A percentile compares a stretch with the other conserved stretches of the same genome.
phyloP scores from a whole-genome alignment of 2,329 filamentous ascomycete species.

The Phyllosticta capitalensis region DNA sequence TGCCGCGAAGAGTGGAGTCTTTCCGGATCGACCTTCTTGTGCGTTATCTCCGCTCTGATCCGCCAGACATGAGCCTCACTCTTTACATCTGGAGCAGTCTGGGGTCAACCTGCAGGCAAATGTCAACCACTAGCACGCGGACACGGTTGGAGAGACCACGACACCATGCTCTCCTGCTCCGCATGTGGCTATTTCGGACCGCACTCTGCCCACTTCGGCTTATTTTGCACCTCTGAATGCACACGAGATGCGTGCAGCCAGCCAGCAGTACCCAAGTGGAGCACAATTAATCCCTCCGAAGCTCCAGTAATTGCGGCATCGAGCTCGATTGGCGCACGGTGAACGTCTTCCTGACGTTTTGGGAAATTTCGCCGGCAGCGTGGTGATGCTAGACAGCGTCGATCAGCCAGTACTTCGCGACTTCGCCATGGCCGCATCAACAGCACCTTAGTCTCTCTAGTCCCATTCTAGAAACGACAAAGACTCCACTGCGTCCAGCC shows the following conservation, averaged over 20 bases:
- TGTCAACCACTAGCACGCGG: not conserved
- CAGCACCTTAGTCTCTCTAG: not conserved
- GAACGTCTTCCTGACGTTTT: not conserved
- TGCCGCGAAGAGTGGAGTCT: too few relatives aligned
- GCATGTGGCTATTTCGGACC: not conserved
- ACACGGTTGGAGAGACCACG: not conserved
- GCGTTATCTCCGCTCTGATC: not conserved
- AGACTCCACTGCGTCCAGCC: not conserved
- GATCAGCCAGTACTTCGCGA: not conserved
- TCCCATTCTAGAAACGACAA: not conserved
- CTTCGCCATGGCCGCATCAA: not conserved
- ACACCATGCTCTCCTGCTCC: not conserved
- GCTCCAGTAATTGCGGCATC: not conserved
- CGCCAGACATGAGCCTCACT: not conserved
- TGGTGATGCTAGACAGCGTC: not conserved
- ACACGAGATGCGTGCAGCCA: not conserved
- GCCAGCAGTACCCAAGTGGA: not conserved
- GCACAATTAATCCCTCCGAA: not conserved
- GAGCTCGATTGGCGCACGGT: not conserved
- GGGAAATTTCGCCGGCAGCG: not conserved
- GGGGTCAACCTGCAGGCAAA: not conserved
- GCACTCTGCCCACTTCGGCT: not conserved
- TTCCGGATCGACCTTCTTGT: not conserved
- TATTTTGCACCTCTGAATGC: not conserved
- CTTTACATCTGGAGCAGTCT: not conserved